Conservation (phyloP, 164 flowering plant genomes). For the Hamamelis virginiana region DNA sequence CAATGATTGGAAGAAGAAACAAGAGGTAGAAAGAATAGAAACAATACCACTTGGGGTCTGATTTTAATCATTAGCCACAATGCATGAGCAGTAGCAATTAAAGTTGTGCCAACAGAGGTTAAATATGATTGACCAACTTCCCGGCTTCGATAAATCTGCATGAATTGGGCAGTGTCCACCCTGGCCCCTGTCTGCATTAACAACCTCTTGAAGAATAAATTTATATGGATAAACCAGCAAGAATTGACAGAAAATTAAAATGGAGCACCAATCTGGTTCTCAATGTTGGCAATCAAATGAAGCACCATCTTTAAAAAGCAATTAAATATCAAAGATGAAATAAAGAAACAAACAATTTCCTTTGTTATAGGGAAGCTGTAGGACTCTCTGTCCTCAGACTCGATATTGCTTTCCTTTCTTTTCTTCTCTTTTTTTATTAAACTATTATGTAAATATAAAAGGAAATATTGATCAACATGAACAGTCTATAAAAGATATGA, state of each 20-base stretch:
- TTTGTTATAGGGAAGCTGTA: too few species aligned
- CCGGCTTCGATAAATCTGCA: constrained; percentile 87
- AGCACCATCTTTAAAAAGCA: constrained; percentile 13
- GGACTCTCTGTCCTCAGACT: too few species aligned
- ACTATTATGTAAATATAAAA: too few species aligned
- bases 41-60: constrained; percentile 87
- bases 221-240: neutral
- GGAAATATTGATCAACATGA: too few species aligned
- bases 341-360: too few species aligned
- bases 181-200: constrained; percentile 33
- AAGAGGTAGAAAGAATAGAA: neutral
- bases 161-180: constrained; percentile 41
- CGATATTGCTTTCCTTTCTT: too few species aligned
- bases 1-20: neutral
- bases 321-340: neutral
- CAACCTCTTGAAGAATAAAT: constrained; percentile 11
- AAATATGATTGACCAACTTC: constrained; percentile 96
- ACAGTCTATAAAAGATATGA: too few species aligned
- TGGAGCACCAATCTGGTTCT: neutral
- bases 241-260: constrained; percentile 2
- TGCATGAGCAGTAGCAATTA: constrained; percentile 78
- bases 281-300: neutral
- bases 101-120: constrained; percentile 85
- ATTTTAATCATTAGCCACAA: constrained; percentile 72
- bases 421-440: too few species aligned